Conservation (phyloP, 768 basidiomycete species). For the Trichaptum fuscoviolaceum region DNA sequence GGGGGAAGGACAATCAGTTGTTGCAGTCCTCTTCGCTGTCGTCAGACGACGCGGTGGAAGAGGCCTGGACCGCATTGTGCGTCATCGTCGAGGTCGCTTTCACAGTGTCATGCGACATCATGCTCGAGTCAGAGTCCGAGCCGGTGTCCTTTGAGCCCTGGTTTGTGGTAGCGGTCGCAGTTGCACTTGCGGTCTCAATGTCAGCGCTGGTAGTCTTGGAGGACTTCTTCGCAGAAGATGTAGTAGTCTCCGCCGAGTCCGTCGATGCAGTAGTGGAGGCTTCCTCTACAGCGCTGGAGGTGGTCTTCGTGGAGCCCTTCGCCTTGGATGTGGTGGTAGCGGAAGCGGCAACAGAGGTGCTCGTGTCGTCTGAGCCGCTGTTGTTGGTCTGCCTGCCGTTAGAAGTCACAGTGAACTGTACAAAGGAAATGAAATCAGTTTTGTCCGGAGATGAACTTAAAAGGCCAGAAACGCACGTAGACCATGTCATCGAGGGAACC, state of each 20-base stretch:
- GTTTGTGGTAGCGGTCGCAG: background rate
- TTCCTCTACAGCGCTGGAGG: background rate
- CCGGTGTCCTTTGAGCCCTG: background rate
- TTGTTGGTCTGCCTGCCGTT: background rate
- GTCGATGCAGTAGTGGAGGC: background rate
- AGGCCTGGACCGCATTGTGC: background rate
- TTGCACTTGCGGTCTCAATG: background rate
- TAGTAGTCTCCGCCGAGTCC: background rate
- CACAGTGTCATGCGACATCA: background rate
- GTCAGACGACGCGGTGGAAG: background rate
- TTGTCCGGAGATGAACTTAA: background rate
- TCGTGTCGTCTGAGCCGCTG: background rate
- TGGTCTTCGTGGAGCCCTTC: background rate
- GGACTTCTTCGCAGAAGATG: background rate
- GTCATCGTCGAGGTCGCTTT: background rate
- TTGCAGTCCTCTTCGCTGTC: background rate
- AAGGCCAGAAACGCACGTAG: slow-evolving; percentile 22
- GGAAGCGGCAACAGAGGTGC: background rate
- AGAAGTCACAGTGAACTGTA: background rate
- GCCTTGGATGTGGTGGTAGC: background rate
- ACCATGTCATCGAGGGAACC: slow-evolving; percentile 37
- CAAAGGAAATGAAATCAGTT: background rate
- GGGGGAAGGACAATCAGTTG: background rate
- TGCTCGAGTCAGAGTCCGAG: background rate
- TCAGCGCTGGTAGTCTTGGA: background rate